A percentile compares a stretch with the other conserved stretches of the same genome.
Evolutionary conservation across 805 yeast genomes (phyloP).

Genomic region (Saturnispora saitoi): DNA sequence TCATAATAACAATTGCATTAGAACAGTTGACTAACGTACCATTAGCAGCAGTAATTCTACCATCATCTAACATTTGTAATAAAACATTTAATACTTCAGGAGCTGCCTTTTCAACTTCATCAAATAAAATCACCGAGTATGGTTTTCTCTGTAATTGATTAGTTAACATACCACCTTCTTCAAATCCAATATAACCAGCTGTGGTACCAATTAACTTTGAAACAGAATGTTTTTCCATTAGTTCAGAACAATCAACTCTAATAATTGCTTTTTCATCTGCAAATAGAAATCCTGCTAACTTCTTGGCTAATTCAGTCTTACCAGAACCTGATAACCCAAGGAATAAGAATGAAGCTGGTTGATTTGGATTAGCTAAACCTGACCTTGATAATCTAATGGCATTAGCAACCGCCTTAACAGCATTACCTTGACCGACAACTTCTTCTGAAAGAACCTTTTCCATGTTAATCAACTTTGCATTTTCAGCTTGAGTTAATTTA

Average conservation of each 20-base stretch:
- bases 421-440: constrained; percentile 94
- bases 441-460: constrained; percentile 71
- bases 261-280: constrained; percentile 96
- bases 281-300: constrained; percentile 90
- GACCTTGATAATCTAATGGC: constrained; percentile 90
- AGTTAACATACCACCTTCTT: constrained; percentile 94
- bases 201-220: constrained; percentile 95
- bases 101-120: constrained; percentile 97
- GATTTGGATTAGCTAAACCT: constrained; percentile 92
- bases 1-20: constrained; percentile 88
- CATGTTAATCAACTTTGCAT: constrained; percentile 88
- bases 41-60: constrained; percentile 88
- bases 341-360: constrained; percentile 92
- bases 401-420: constrained; percentile 92
- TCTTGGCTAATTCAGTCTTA: constrained; percentile 96
- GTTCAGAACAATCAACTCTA: constrained; percentile 95
- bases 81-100: constrained; percentile 93
- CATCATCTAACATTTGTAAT: constrained; percentile 91
- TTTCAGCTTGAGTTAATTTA: constrained; percentile 92
- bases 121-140: constrained; percentile 91
- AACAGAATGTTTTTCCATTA: constrained; percentile 91
- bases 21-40: constrained; percentile 93
- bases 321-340: constrained; percentile 96
- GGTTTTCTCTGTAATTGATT: constrained; percentile 88
- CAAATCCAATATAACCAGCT: constrained; percentile 95